phyloP scores from a whole-genome alignment of 768 basidiomycete species.

The Melanogaster broomeanus region DNA sequence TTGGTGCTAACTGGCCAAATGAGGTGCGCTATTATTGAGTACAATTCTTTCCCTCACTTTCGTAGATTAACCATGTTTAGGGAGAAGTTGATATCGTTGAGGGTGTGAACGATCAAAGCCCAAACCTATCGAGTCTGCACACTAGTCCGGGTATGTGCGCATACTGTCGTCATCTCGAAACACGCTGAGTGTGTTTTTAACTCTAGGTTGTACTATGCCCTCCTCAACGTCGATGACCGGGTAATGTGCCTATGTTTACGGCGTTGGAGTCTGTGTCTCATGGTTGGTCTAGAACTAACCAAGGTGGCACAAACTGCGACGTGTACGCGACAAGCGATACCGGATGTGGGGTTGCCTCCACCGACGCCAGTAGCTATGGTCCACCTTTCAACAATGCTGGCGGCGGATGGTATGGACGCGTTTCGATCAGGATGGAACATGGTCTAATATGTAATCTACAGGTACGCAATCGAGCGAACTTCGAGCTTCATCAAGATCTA shows the following conservation, averaged over 20 bases:
- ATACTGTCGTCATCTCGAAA: no score
- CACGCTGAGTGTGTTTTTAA: no score
- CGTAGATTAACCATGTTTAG: conserved; percentile 4
- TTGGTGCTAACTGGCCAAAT: conserved; percentile 29
- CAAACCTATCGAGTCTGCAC: conserved; percentile 31
- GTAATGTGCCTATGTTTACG: conserved; percentile 12
- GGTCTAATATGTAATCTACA: no score
- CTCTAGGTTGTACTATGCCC: conserved; percentile 40
- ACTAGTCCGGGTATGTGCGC: conserved; percentile 25
- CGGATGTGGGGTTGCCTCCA: conserved; percentile 33
- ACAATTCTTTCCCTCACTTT: neutral
- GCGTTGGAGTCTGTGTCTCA: no score
- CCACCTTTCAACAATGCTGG: conserved; percentile 35
- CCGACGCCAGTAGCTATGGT: conserved; percentile 32
- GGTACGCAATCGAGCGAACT: conserved; percentile 40
- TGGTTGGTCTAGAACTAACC: conserved; percentile 15
- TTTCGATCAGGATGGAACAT: no score
- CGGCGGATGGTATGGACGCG: conserved; percentile 35
- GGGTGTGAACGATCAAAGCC: conserved; percentile 32
- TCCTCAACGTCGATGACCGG: conserved; percentile 29
- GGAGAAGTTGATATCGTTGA: conserved; percentile 38
- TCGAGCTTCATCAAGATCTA: conserved; percentile 37
- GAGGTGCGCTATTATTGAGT: conserved; percentile 6
- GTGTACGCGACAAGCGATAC: conserved; percentile 27
- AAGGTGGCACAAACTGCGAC: conserved; percentile 33